A percentile compares a stretch with the other conserved stretches of the same genome.
These are phyloP conservation scores for Hordeum vulgare DNA, from an alignment of 176 grass and related monocot genomes.

Conservation along the genomic window MorexV3_pseudomolecules_assembly NC_058522.1:469552457-469552956, in stretches of 20 bases:
- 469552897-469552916: conserved; percentile 85
- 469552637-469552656: background rate
- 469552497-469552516: background rate
- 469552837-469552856: conserved; percentile 14
- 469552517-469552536: background rate
- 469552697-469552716: background rate
- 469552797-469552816: conserved; percentile 6
- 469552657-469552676: background rate
- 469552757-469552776: background rate
- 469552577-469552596: background rate
- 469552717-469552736: background rate
- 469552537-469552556: background rate
- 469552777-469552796: background rate
- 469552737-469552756: background rate
- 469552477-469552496: background rate
- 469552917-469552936: conserved; percentile 83
- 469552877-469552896: conserved; percentile 46
- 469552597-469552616: background rate
- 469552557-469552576: background rate
- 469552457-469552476: background rate
- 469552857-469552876: conserved; percentile 5
- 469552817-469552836: background rate
- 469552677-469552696: background rate
- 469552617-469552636: background rate
- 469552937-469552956: conserved; percentile 73